Conservation (phyloP, 352 stramenopile genomes). For the Phytophthora brassicae region DNA sequence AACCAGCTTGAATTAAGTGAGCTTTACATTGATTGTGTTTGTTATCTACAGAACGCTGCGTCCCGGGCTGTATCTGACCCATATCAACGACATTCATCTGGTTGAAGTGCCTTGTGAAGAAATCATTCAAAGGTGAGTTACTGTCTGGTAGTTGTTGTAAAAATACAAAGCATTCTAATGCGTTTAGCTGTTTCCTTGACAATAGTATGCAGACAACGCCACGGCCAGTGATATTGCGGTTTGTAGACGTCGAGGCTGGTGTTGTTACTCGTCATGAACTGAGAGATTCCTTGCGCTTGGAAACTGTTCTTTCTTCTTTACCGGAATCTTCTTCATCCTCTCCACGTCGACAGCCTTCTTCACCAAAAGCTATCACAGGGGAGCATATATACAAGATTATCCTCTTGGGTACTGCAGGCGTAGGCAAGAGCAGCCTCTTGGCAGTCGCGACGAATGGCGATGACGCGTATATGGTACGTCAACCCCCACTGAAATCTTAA, state of each 20-base stretch:
- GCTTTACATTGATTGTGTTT: too few species aligned
- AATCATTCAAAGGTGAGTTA: constrained; percentile 56
- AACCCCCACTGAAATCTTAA: not conserved
- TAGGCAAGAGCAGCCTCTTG: constrained; percentile 80
- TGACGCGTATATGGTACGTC: constrained; percentile 44
- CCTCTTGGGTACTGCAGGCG: constrained; percentile 70
- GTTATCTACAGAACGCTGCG: constrained; percentile 44
- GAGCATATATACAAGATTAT: constrained; percentile 75
- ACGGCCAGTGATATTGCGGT: constrained; percentile 63
- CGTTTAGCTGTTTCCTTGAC: not conserved
- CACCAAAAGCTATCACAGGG: not conserved
- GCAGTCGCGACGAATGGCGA: constrained; percentile 65
- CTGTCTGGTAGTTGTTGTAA: not conserved
- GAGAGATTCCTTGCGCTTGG: constrained; percentile 57
- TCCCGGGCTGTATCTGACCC: constrained; percentile 75
- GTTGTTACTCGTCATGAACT: constrained; percentile 78
- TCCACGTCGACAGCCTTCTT: constrained; percentile 20
- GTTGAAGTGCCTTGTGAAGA: constrained; percentile 62
- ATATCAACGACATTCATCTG: constrained; percentile 77
- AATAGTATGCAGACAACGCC: constrained; percentile 53
- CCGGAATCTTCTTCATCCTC: constrained; percentile 14
- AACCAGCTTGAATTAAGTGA: too few species aligned
- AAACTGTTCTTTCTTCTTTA: constrained; percentile 20
- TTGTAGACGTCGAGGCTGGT: constrained; percentile 76
- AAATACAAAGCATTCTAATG: not conserved